phyloP scores from a whole-genome alignment of 371 early-diverging fungal species.

The Amoeboaphelidium protococcarum region DNA sequence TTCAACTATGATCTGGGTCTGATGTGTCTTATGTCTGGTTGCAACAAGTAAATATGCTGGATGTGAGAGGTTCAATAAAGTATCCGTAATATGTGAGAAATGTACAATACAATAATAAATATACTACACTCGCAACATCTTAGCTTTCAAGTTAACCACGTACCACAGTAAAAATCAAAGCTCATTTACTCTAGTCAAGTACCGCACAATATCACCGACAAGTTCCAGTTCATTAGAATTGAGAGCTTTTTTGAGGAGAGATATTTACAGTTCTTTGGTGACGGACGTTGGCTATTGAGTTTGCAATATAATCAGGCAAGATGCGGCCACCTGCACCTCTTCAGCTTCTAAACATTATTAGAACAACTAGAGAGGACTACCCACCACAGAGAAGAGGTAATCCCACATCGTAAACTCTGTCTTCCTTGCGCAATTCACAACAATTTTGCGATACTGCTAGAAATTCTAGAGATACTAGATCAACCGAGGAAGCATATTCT shows the following conservation, averaged over 20 bases:
- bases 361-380: conserved; percentile 46
- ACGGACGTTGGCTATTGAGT: conserved; percentile 40
- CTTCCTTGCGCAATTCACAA: conserved; percentile 68
- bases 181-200: too few species aligned
- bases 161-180: too few species aligned
- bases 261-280: conserved; percentile 26
- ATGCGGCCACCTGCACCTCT: conserved; percentile 47
- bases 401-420: conserved; percentile 70
- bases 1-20: too few species aligned
- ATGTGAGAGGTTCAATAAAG: too few species aligned
- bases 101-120: too few species aligned
- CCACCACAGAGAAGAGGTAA: conserved; percentile 48
- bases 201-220: background rate
- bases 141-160: too few species aligned
- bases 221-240: conserved; percentile 41
- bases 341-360: conserved; percentile 37
- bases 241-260: conserved; percentile 38
- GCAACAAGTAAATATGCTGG: too few species aligned
- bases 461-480: conserved; percentile 43
- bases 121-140: too few species aligned
- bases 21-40: too few species aligned
- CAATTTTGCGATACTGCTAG: conserved; percentile 40
- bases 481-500: conserved; percentile 24
- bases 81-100: too few species aligned
- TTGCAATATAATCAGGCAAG: conserved; percentile 55